These are phyloP conservation scores for Volvariella volvacea DNA, from an alignment of 1,284 basidiomycete genomes.

Conservation along the genomic window DNA sequence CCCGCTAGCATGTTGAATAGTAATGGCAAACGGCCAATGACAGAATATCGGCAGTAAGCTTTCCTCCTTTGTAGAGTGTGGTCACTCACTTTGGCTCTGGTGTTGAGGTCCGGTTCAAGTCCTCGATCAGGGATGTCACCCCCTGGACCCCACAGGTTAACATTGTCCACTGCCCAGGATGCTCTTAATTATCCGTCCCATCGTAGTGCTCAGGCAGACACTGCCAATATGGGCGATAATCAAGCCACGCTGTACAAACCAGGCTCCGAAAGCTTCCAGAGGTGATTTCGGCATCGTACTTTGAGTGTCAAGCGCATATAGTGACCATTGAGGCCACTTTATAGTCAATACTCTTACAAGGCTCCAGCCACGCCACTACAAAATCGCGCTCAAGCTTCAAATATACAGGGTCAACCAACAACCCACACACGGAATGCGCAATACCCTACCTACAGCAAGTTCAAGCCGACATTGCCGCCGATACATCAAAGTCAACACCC, in stretches of 20 bases:
- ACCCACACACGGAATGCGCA: no score
- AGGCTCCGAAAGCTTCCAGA: no score
- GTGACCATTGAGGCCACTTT: slow-evolving; percentile 7
- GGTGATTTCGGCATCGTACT: no score
- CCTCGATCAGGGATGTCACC: slow-evolving; percentile 45
- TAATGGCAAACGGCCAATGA: slow-evolving; percentile 61
- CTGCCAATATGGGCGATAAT: no score
- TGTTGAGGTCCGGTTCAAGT: slow-evolving; percentile 43
- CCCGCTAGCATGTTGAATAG: slow-evolving; percentile 34
- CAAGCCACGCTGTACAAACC: no score
- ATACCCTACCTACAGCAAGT: no score
- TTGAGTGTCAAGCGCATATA: slow-evolving; percentile 15
- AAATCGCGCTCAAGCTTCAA: slow-evolving; percentile 10
- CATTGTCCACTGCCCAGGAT: slow-evolving; percentile 34
- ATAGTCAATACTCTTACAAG: slow-evolving; percentile 56
- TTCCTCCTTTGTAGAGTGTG: slow-evolving; percentile 9
- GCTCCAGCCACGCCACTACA: slow-evolving; percentile 34
- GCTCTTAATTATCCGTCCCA: no score
- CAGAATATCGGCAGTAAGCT: slow-evolving; percentile 39
- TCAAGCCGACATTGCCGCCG: slow-evolving; percentile 11
- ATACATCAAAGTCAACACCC: slow-evolving; percentile 12
- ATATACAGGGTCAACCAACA: no score
- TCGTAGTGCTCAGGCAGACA: no score
- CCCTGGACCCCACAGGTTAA: slow-evolving; percentile 49
- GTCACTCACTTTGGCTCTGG: slow-evolving; percentile 15